phyloP scores from a whole-genome alignment of 108 stramenopile genomes.

The Asterionellopsis glacialis region DNA sequence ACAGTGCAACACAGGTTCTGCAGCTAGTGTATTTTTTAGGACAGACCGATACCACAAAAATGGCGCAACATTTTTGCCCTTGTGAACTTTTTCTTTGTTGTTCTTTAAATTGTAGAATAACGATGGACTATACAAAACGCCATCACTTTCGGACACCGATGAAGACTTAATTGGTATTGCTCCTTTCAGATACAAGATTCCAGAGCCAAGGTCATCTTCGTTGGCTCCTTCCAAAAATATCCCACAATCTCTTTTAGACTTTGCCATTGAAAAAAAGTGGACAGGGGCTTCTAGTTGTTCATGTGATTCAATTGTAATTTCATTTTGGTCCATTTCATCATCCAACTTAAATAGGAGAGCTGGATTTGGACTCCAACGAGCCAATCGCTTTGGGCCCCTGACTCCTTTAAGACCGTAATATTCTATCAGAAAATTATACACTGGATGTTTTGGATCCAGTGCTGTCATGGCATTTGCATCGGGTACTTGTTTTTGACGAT shows the following conservation, averaged over 20 bases:
- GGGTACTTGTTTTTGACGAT: conserved; percentile 1
- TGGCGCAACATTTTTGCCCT: conserved; percentile 20
- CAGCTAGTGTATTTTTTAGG: conserved; percentile 42
- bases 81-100: background rate
- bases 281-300: background rate
- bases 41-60: conserved; percentile 77
- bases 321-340: background rate
- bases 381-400: conserved; percentile 54
- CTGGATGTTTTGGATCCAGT: conserved; percentile 67
- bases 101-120: conserved; percentile 18
- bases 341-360: conserved; percentile 17
- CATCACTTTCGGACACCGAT: conserved; percentile 7
- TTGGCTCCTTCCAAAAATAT: conserved; percentile 68
- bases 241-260: conserved; percentile 10
- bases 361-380: conserved; percentile 61
- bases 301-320: background rate
- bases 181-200: conserved; percentile 45
- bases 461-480: conserved; percentile 26
- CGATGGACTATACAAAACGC: conserved; percentile 54
- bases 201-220: conserved; percentile 43
- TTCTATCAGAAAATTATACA: conserved; percentile 85
- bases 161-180: conserved; percentile 3
- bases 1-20: conserved; percentile 84
- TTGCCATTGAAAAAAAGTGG: background rate
- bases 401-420: conserved; percentile 77